Evolutionary conservation across 148 eudicot species (phyloP).

Genomic region (Beta vulgaris): DNA sequence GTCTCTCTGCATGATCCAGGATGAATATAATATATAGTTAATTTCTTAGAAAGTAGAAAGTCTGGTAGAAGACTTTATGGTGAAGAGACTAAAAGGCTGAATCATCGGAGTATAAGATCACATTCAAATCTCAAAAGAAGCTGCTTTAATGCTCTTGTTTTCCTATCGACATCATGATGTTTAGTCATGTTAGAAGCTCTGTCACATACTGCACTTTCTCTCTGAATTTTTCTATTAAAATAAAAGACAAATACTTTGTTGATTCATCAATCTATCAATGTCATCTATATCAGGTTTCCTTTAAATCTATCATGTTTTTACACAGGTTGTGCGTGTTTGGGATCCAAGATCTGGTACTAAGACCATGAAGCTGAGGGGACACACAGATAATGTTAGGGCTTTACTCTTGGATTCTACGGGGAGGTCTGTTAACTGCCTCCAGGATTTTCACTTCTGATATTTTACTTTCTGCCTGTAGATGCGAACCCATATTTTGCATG

Average conservation of each 20-base stretch:
- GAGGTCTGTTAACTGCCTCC: constrained; percentile 53
- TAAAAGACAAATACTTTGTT: not conserved
- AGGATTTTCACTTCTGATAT: not conserved
- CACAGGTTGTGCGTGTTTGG: constrained; percentile 95
- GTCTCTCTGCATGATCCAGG: not conserved
- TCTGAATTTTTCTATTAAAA: not conserved
- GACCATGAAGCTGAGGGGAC: constrained; percentile 96
- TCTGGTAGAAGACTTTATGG: not conserved
- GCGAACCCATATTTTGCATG: not conserved
- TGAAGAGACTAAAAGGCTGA: not conserved
- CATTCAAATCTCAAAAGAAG: not conserved
- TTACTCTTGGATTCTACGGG: constrained; percentile 85
- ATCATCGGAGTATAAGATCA: not conserved
- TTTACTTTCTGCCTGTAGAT: not conserved
- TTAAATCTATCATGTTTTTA: constrained; percentile 16
- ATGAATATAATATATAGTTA: not conserved
- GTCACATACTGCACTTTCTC: not conserved
- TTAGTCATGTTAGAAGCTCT: not conserved
- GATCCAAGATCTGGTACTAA: constrained; percentile 93
- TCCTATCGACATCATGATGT: not conserved
- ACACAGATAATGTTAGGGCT: constrained; percentile 93
- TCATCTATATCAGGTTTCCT: not conserved
- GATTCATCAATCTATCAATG: not conserved
- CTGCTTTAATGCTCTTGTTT: not conserved
- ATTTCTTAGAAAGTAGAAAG: not conserved